Conservation (phyloP, 345 rosid species). For the Moricandia moricandioides region DNA sequence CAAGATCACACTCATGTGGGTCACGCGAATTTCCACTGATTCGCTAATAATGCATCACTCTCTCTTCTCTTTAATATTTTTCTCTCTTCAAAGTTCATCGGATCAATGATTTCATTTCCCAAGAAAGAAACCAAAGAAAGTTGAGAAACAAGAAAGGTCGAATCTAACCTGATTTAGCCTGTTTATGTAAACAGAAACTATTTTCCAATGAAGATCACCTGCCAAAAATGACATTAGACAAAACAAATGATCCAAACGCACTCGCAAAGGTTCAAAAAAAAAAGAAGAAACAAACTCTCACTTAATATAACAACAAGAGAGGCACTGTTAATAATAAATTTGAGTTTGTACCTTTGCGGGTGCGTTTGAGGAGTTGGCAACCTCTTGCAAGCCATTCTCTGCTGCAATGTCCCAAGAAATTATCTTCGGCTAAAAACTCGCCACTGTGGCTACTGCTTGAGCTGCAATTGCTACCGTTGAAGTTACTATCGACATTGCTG, state of each 20-base stretch:
- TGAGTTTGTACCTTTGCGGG: slow-evolving; percentile 67
- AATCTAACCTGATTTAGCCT: slow-evolving; percentile 63
- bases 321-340: background rate
- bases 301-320: background rate
- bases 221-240: slow-evolving; percentile 33
- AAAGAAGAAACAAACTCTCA: slow-evolving; percentile 10
- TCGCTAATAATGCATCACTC: background rate
- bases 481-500: slow-evolving; percentile 33
- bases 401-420: slow-evolving; percentile 78
- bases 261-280: too few species aligned
- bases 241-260: background rate
- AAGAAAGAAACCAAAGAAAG: slow-evolving; percentile 1
- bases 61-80: background rate
- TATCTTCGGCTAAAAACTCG: slow-evolving; percentile 80
- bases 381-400: slow-evolving; percentile 92
- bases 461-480: slow-evolving; percentile 59
- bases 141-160: background rate
- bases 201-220: slow-evolving; percentile 63
- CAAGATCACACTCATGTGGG: slow-evolving; percentile 27
- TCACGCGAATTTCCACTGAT: slow-evolving; percentile 25
- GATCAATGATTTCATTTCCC: slow-evolving; percentile 7
- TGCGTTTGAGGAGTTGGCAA: slow-evolving; percentile 88
- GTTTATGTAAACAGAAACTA: slow-evolving; percentile 76
- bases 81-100: slow-evolving; percentile 19
- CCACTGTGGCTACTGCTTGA: slow-evolving; percentile 80